phyloP scores from a whole-genome alignment of 1,139 yeast genomes.

The Trichomonascaceae sp. region DNA sequence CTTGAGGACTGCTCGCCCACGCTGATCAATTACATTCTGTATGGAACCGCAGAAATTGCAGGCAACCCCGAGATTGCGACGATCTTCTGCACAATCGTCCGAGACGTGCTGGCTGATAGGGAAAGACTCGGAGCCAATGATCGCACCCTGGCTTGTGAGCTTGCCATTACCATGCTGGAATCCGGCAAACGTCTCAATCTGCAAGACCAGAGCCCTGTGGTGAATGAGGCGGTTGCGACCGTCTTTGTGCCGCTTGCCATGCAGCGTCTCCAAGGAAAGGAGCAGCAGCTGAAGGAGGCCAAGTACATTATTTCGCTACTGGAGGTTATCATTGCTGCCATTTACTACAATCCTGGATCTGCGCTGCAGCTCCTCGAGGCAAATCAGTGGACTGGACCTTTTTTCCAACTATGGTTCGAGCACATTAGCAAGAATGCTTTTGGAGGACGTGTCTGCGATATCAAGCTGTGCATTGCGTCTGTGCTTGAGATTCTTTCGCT shows the following conservation, averaged over 20 bases:
- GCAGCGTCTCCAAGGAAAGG: constrained; percentile 15
- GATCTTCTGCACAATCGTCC: constrained; percentile 24
- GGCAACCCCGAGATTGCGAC: constrained; percentile 20
- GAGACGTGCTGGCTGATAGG: constrained; percentile 23
- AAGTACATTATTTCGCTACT: constrained; percentile 43
- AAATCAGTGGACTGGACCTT: constrained; percentile 32
- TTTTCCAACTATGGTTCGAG: constrained; percentile 60
- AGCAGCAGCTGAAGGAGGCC: constrained; percentile 21
- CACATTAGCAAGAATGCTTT: constrained; percentile 40
- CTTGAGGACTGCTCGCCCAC: constrained; percentile 69
- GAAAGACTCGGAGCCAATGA: constrained; percentile 38
- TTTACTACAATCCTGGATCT: constrained; percentile 47
- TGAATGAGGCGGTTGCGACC: constrained; percentile 21
- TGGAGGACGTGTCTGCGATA: constrained; percentile 77
- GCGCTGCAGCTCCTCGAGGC: constrained; percentile 44
- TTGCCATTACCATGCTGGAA: constrained; percentile 43
- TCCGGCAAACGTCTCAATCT: constrained; percentile 20
- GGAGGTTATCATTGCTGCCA: constrained; percentile 53
- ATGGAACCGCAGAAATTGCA: constrained; percentile 44
- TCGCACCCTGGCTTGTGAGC: constrained; percentile 36
- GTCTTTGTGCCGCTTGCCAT: constrained; percentile 29
- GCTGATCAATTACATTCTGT: constrained; percentile 63
- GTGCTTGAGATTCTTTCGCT: constrained; percentile 36
- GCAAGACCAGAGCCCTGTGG: constrained; percentile 1
- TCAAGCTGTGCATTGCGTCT: constrained; percentile 63